Conservation (phyloP, 768 basidiomycete species). For the Suillus decipiens region DNA sequence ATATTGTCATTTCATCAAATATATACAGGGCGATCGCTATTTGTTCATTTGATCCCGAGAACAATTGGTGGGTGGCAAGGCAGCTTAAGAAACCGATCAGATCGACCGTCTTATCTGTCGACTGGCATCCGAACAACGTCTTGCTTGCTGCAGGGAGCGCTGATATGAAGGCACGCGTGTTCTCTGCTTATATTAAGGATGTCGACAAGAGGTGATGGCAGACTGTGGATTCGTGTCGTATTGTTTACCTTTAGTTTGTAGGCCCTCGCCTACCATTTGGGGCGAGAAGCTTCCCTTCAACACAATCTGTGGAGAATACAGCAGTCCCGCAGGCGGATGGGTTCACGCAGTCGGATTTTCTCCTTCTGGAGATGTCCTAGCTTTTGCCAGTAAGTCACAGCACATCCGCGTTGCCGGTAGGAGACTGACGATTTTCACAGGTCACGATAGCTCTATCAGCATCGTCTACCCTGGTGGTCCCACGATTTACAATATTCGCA, state of each 20-base stretch:
- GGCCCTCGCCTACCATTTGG: slow-evolving; percentile 90
- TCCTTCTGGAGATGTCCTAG: slow-evolving; percentile 91
- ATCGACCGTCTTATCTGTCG: slow-evolving; percentile 90
- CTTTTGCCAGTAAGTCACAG: slow-evolving; percentile 79
- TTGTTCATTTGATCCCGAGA: slow-evolving; percentile 96
- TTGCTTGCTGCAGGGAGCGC: slow-evolving; percentile 96
- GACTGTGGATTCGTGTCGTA: background rate
- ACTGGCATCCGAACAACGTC: slow-evolving; percentile 99
- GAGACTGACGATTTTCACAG: slow-evolving; percentile 42
- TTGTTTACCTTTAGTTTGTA: slow-evolving; percentile 31
- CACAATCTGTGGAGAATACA: slow-evolving; percentile 93
- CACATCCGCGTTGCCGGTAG: background rate
- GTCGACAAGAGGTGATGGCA: slow-evolving; percentile 80
- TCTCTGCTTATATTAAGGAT: slow-evolving; percentile 98
- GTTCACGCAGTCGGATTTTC: slow-evolving; percentile 96
- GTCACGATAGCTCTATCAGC: slow-evolving; percentile 92
- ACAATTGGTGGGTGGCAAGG: slow-evolving; percentile 99
- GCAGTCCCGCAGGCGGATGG: slow-evolving; percentile 92
- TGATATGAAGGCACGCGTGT: slow-evolving; percentile 96
- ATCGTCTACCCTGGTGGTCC: slow-evolving; percentile 89
- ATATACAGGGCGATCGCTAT: slow-evolving; percentile 81
- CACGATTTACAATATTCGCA: slow-evolving; percentile 69
- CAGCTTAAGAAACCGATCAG: slow-evolving; percentile 97
- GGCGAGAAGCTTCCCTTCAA: slow-evolving; percentile 99
- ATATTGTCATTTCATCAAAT: background rate